Conservation (phyloP, 1,284 basidiomycete genomes). For the Rhodotorula mucilaginosa region DNA sequence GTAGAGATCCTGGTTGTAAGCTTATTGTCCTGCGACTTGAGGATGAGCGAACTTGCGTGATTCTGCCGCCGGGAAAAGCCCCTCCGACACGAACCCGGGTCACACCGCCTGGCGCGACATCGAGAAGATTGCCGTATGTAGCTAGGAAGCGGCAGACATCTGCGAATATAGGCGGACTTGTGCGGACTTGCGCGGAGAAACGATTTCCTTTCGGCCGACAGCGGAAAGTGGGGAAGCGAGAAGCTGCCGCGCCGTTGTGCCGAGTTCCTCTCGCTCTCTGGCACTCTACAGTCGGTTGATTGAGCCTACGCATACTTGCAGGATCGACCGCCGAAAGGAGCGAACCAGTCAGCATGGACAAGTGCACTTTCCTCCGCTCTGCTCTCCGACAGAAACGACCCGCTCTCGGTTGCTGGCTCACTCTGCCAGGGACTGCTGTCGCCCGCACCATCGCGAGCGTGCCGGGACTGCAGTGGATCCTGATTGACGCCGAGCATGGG, state of each 20-base stretch:
- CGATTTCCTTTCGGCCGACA: not conserved
- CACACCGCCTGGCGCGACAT: no score
- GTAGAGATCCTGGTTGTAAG: not conserved
- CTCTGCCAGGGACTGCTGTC: not conserved
- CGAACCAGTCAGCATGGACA: not conserved
- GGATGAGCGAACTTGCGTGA: no score
- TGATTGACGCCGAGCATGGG: conserved; percentile 10
- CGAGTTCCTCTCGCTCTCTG: not conserved
- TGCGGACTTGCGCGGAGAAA: no score
- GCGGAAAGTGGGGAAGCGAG: not conserved
- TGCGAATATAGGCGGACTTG: no score
- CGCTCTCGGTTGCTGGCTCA: conserved; percentile 7
- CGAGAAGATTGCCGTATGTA: no score
- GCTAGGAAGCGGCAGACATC: no score
- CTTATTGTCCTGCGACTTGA: not conserved
- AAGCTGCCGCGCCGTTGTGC: not conserved
- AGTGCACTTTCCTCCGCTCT: conserved; percentile 2
- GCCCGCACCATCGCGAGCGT: not conserved
- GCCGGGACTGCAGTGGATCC: conserved; percentile 5
- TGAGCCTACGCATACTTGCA: not conserved
- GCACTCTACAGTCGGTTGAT: no score
- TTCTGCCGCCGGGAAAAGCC: no score
- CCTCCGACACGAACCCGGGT: no score
- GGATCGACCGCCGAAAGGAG: not conserved
- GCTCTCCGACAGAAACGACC: not conserved